These are phyloP conservation scores for Candida xyloterini DNA, from an alignment of 805 yeast species.

Conservation along the genomic window DNA sequence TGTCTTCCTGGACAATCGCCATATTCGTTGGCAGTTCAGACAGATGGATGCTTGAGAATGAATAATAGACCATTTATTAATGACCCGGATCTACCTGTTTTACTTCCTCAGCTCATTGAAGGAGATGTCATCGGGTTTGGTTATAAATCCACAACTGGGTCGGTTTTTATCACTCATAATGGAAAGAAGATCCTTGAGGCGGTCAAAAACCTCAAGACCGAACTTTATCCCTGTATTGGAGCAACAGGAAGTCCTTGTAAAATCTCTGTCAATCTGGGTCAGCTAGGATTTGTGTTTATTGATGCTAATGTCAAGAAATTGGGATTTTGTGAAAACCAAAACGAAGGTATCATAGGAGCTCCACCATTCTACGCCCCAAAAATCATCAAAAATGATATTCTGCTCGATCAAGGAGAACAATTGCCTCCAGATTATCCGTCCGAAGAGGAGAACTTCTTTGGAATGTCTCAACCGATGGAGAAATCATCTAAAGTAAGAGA, in stretches of 20 bases:
- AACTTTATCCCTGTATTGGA: slow-evolving; percentile 54
- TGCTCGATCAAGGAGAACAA: slow-evolving; percentile 69
- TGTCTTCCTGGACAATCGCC: slow-evolving; percentile 71
- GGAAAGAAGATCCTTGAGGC: slow-evolving; percentile 53
- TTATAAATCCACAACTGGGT: slow-evolving; percentile 44
- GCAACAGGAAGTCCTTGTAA: slow-evolving; percentile 45
- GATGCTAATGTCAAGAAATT: slow-evolving; percentile 74
- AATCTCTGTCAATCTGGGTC: slow-evolving; percentile 74
- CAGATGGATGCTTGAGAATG: slow-evolving; percentile 66
- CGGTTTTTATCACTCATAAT: slow-evolving; percentile 52
- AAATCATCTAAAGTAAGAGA: slow-evolving; percentile 3
- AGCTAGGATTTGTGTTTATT: slow-evolving; percentile 81
- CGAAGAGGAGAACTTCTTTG: slow-evolving; percentile 62
- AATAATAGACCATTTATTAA: slow-evolving; percentile 55
- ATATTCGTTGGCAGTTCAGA: slow-evolving; percentile 70
- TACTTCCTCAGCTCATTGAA: slow-evolving; percentile 49
- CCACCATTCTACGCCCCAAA: slow-evolving; percentile 35
- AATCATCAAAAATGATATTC: slow-evolving; percentile 40
- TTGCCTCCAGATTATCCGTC: slow-evolving; percentile 69
- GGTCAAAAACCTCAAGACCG: slow-evolving; percentile 45
- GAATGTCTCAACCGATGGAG: slow-evolving; percentile 32
- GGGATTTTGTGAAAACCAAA: slow-evolving; percentile 51
- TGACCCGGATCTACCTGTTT: slow-evolving; percentile 40
- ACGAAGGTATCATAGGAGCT: slow-evolving; percentile 39
- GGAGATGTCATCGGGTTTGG: slow-evolving; percentile 59